Evolutionary conservation across 192 early-diverging fungal genomes (phyloP).

Genomic region (Chytriomyces sp.): DNA sequence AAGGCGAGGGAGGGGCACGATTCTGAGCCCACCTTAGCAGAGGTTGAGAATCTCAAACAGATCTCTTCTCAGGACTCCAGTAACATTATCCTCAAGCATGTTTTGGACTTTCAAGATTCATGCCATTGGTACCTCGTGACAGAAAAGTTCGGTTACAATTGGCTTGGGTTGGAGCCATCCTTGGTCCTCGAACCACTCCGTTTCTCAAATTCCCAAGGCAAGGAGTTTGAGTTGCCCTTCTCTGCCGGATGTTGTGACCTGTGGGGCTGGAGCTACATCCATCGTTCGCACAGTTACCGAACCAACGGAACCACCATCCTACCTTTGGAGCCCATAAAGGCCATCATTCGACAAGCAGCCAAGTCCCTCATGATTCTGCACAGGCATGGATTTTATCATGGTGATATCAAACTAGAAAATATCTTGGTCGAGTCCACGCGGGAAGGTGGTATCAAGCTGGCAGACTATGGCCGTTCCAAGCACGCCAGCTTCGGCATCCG

Average conservation of each 20-base stretch:
- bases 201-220: background rate
- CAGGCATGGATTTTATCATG: constrained; percentile 44
- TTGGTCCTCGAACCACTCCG: too few species aligned
- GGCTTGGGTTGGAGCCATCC: too few species aligned
- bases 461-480: background rate
- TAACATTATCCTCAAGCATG: background rate
- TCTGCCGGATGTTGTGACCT: background rate
- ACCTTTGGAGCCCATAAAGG: background rate
- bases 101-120: too few species aligned
- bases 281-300: background rate
- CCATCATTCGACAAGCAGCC: constrained; percentile 49
- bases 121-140: background rate
- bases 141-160: background rate
- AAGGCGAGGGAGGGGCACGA: background rate
- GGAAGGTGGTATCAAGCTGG: background rate
- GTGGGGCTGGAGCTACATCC: background rate
- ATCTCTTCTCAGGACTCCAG: background rate
- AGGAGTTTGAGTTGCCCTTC: background rate
- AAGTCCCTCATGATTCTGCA: constrained; percentile 45
- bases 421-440: constrained; percentile 34
- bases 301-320: background rate
- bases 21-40: background rate
- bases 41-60: background rate
- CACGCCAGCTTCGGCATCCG: background rate
- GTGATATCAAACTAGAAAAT: constrained; percentile 66